A percentile compares a stretch with the other conserved stretches of the same genome.
Conservation (phyloP, 495 filamentous ascomycete genomes). For the Hypomontagnella submonticulosa region DNA sequence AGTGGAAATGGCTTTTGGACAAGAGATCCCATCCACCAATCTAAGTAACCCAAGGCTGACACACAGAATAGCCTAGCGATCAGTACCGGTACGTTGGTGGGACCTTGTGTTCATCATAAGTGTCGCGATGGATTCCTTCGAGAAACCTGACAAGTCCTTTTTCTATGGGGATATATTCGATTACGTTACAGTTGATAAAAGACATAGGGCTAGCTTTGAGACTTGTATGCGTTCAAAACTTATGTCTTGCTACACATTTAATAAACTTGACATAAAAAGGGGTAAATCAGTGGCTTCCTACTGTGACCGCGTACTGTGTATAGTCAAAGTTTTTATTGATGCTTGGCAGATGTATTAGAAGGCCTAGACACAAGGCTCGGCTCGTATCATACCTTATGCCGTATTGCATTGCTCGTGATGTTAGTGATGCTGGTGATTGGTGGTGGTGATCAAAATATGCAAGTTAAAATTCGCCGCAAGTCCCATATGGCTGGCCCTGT, state of each 20-base stretch:
- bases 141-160: slow-evolving; percentile 9
- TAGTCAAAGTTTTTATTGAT: background rate
- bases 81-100: too few relatives aligned
- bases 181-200: slow-evolving; percentile 10
- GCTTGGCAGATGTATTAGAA: slow-evolving; percentile 27
- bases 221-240: too few relatives aligned
- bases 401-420: background rate
- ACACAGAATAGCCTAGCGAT: too few relatives aligned
- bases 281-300: too few relatives aligned
- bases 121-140: slow-evolving; percentile 11
- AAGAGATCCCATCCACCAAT: too few relatives aligned
- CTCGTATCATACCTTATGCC: slow-evolving; percentile 9
- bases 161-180: too few relatives aligned
- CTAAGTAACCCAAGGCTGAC: too few relatives aligned
- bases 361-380: slow-evolving; percentile 16
- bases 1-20: slow-evolving; percentile 13
- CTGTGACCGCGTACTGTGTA: too few relatives aligned
- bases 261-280: too few relatives aligned
- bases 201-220: slow-evolving; percentile 14
- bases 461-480: background rate
- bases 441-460: slow-evolving; percentile 15
- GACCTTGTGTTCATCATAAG: too few relatives aligned
- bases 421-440: background rate
- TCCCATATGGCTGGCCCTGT: slow-evolving; percentile 8
- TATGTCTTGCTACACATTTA: too few relatives aligned